Conservation (phyloP, 345 rosid genomes). For the Firmiana major region DNA sequence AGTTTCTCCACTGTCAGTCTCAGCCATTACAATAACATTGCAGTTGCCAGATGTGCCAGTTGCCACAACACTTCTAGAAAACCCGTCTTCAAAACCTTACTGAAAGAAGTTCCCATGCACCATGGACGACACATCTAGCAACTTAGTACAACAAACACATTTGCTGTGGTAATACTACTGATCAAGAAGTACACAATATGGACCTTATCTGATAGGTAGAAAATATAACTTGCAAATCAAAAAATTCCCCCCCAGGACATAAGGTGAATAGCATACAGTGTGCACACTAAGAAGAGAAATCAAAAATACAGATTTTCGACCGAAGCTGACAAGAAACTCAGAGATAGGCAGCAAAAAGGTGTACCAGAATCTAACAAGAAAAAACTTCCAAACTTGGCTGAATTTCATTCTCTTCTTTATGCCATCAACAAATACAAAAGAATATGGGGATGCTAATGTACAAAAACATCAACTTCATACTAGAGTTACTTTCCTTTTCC, state of each 20-base stretch:
- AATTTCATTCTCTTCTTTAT: constrained; percentile 20
- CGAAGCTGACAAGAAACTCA: neutral
- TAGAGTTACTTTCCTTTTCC: neutral
- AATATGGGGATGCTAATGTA: constrained; percentile 35
- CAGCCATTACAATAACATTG: too few species aligned
- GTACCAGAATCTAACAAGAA: neutral
- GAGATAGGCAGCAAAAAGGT: neutral
- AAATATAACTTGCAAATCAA: too few species aligned
- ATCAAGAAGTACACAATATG: too few species aligned
- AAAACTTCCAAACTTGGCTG: neutral
- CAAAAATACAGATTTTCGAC: neutral
- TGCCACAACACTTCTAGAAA: neutral
- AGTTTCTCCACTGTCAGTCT: neutral
- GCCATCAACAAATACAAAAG: constrained; percentile 42
- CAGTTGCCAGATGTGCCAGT: neutral
- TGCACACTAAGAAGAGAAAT: neutral
- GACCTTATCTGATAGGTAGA: too few species aligned
- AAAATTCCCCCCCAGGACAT: too few species aligned
- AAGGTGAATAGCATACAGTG: neutral
- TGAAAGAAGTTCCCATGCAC: neutral
- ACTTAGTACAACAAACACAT: neutral
- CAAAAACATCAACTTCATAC: constrained; percentile 18
- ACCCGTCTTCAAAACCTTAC: too few species aligned
- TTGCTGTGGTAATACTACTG: too few species aligned
- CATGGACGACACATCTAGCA: too few species aligned